Conservation (phyloP, 2,329 filamentous ascomycete genomes). For the Ophiostoma piceae region DNA sequence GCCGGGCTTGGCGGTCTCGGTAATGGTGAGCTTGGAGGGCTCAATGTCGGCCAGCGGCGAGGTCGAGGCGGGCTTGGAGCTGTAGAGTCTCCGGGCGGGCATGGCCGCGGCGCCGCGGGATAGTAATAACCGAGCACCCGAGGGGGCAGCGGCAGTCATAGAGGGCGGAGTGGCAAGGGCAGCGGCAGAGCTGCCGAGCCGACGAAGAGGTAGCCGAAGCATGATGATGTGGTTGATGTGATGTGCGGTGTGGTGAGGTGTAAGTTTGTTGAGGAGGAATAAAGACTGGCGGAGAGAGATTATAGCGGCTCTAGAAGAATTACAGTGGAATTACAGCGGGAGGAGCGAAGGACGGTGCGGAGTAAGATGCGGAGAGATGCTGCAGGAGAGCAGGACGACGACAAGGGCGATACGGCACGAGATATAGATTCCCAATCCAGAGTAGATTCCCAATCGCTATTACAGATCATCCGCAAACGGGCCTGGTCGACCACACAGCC, state of each 20-base stretch:
- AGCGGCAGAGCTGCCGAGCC: slow-evolving; percentile 34
- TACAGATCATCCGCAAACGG: not conserved
- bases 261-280: not conserved
- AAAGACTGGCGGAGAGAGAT: not conserved
- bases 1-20: slow-evolving; percentile 71
- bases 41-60: slow-evolving; percentile 65
- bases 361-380: not conserved
- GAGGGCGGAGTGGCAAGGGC: slow-evolving; percentile 27
- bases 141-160: slow-evolving; percentile 13
- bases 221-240: slow-evolving; percentile 32
- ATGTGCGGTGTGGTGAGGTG: slow-evolving; percentile 20
- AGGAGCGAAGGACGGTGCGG: slow-evolving; percentile 10
- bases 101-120: slow-evolving; percentile 18
- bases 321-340: not conserved
- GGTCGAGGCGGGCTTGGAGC: slow-evolving; percentile 42
- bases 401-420: not conserved
- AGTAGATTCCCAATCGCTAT: not conserved
- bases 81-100: slow-evolving; percentile 42
- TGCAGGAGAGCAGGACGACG: not conserved
- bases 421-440: not conserved
- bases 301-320: not conserved
- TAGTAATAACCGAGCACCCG: slow-evolving; percentile 23
- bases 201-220: slow-evolving; percentile 44
- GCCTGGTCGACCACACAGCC: not conserved
- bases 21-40: slow-evolving; percentile 67